These are phyloP conservation scores for Wallacemonas sp. DNA, from an alignment of 208 protist genomes.

Conservation along the genomic window DNA sequence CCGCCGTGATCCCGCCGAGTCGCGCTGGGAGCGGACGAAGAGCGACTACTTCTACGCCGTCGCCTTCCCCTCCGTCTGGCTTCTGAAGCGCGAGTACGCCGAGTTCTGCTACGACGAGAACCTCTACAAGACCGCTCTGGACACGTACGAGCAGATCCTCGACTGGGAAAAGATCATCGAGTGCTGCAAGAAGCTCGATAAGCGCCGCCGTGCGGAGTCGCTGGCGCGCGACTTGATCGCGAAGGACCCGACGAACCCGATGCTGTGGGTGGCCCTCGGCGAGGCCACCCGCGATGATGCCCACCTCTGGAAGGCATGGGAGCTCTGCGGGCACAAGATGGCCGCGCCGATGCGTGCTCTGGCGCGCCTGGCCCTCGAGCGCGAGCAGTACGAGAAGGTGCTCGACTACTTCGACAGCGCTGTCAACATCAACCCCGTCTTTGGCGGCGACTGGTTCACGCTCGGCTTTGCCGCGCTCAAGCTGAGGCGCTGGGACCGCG, in stretches of 20 bases:
- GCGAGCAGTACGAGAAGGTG: conserved; percentile 85
- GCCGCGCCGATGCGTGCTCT: conserved; percentile 89
- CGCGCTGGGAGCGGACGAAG: conserved; percentile 48
- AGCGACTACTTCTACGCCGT: conserved; percentile 84
- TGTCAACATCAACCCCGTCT: conserved; percentile 86
- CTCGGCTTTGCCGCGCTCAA: conserved; percentile 85
- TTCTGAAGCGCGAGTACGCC: conserved; percentile 84
- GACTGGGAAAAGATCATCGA: conserved; percentile 91
- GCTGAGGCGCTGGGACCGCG: conserved; percentile 65
- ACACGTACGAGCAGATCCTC: conserved; percentile 84
- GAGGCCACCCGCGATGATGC: conserved; percentile 86
- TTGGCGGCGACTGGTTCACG: conserved; percentile 92
- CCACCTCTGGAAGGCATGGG: conserved; percentile 91
- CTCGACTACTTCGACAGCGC: conserved; percentile 91
- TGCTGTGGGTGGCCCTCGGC: conserved; percentile 90
- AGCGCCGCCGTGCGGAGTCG: conserved; percentile 82
- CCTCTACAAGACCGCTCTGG: conserved; percentile 85
- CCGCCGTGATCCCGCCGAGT: conserved; percentile 52
- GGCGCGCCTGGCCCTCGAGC: conserved; percentile 78
- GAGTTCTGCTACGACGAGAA: conserved; percentile 85
- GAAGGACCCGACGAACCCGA: conserved; percentile 80
- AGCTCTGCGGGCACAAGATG: conserved; percentile 80
- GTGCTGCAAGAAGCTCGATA: conserved; percentile 90
- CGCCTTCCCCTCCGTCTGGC: conserved; percentile 80
- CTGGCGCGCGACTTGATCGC: conserved; percentile 83